Evolutionary conservation across 768 basidiomycete genomes (phyloP).

Genomic region (Pulveroboletus sp.): DNA sequence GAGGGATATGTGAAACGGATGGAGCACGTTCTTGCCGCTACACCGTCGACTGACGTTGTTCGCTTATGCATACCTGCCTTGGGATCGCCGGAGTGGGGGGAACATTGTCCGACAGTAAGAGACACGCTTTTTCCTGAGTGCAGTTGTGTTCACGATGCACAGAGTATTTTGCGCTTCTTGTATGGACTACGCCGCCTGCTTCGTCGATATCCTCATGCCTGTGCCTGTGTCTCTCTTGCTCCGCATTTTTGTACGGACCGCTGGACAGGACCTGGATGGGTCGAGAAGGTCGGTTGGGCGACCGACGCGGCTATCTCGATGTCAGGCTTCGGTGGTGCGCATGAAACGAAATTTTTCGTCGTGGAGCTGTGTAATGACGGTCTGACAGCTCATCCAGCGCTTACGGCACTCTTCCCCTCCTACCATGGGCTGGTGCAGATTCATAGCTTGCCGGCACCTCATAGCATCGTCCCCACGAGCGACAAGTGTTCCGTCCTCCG

Average conservation of each 20-base stretch:
- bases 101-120: slow-evolving; percentile 50
- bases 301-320: slow-evolving; percentile 73
- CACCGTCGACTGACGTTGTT: slow-evolving; percentile 35
- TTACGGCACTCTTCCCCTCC: slow-evolving; percentile 68
- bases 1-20: slow-evolving; percentile 27
- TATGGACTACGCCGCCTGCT: slow-evolving; percentile 59
- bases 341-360: slow-evolving; percentile 3
- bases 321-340: slow-evolving; percentile 73
- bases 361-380: slow-evolving; percentile 6
- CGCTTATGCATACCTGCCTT: slow-evolving; percentile 61
- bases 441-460: slow-evolving; percentile 68
- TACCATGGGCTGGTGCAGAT: slow-evolving; percentile 85
- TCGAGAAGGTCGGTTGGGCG: slow-evolving; percentile 73
- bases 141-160: slow-evolving; percentile 5
- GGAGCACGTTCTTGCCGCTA: slow-evolving; percentile 25
- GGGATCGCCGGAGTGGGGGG: slow-evolving; percentile 69
- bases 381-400: slow-evolving; percentile 65
- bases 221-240: slow-evolving; percentile 65
- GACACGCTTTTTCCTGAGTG: neutral
- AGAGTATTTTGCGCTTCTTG: slow-evolving; percentile 74
- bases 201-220: slow-evolving; percentile 51
- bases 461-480: slow-evolving; percentile 71
- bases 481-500: slow-evolving; percentile 81
- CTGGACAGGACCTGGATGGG: slow-evolving; percentile 67
- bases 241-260: slow-evolving; percentile 54